Evolutionary conservation across 306 rosid genomes (phyloP).

Genomic region (Amphicarpaea edgeworthii): DNA sequence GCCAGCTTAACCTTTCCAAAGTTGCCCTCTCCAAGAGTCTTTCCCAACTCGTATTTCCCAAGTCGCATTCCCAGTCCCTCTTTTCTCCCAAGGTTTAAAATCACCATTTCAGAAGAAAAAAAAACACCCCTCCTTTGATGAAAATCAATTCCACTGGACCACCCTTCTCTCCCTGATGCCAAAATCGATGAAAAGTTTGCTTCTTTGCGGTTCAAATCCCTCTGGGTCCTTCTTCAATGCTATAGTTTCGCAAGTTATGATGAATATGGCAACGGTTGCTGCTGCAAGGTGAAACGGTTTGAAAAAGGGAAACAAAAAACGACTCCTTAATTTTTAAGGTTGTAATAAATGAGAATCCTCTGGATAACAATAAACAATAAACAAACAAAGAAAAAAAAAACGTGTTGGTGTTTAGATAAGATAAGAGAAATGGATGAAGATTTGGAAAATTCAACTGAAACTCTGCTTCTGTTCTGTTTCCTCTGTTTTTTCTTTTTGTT

Average conservation of each 20-base stretch:
- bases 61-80: slow-evolving; percentile 55
- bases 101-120: slow-evolving; percentile 54
- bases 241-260: not conserved
- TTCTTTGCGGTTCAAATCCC: not conserved
- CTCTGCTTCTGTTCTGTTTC: not conserved
- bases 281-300: slow-evolving; percentile 27
- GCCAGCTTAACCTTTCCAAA: slow-evolving; percentile 88
- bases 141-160: not conserved
- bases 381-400: too few relatives aligned
- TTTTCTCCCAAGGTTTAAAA: slow-evolving; percentile 20
- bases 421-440: not conserved
- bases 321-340: not conserved
- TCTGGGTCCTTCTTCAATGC: not conserved
- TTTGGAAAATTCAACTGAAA: slow-evolving; percentile 8
- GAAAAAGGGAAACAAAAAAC: not conserved
- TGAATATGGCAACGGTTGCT: not conserved
- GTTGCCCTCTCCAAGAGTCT: slow-evolving; percentile 77
- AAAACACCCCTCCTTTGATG: not conserved
- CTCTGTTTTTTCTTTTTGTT: not conserved
- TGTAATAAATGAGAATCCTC: not conserved
- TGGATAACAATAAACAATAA: too few relatives aligned
- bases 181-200: not conserved
- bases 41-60: slow-evolving; percentile 78
- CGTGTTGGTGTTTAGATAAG: too few relatives aligned
- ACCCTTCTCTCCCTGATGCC: not conserved